phyloP scores from a whole-genome alignment of 371 early-diverging fungal species.

The Basidiobolus meristosporus region DNA sequence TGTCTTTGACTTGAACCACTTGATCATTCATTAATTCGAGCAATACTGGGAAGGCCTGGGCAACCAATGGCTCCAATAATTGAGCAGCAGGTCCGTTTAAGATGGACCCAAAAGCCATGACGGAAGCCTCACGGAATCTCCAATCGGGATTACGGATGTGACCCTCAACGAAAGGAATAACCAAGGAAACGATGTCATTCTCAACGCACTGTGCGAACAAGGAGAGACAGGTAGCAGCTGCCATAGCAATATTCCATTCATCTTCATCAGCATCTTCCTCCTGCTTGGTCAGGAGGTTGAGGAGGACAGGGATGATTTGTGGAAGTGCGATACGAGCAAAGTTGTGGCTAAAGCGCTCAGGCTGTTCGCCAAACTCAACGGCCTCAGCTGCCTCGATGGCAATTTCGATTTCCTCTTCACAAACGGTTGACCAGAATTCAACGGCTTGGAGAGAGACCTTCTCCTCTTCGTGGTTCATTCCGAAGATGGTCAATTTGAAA shows the following conservation, averaged over 20 bases:
- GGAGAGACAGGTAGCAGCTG: slow-evolving; percentile 86
- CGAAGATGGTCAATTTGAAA: slow-evolving; percentile 73
- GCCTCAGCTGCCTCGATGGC: slow-evolving; percentile 30
- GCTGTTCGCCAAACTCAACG: slow-evolving; percentile 22
- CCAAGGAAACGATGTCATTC: slow-evolving; percentile 50
- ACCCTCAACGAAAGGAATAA: slow-evolving; percentile 76
- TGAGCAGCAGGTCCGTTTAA: slow-evolving; percentile 72
- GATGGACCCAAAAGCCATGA: slow-evolving; percentile 95
- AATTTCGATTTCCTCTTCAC: slow-evolving; percentile 79
- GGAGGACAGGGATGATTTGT: slow-evolving; percentile 71
- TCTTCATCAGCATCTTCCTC: slow-evolving; percentile 96
- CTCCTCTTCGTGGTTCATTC: slow-evolving; percentile 72
- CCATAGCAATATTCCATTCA: slow-evolving; percentile 93
- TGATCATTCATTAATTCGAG: slow-evolving; percentile 78
- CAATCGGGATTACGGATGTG: slow-evolving; percentile 72
- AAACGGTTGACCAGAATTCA: slow-evolving; percentile 97
- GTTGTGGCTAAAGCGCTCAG: slow-evolving; percentile 30
- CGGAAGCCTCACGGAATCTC: slow-evolving; percentile 87
- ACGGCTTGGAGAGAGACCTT: slow-evolving; percentile 86
- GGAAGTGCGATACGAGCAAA: slow-evolving; percentile 62
- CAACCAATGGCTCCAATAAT: slow-evolving; percentile 51
- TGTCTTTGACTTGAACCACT: slow-evolving; percentile 75
- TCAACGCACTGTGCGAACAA: slow-evolving; percentile 66
- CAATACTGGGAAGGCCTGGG: slow-evolving; percentile 70
- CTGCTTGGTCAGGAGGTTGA: slow-evolving; percentile 74